phyloP scores from a whole-genome alignment of 2,329 filamentous ascomycete species.

The Ophiocordyceps sinensis region DNA sequence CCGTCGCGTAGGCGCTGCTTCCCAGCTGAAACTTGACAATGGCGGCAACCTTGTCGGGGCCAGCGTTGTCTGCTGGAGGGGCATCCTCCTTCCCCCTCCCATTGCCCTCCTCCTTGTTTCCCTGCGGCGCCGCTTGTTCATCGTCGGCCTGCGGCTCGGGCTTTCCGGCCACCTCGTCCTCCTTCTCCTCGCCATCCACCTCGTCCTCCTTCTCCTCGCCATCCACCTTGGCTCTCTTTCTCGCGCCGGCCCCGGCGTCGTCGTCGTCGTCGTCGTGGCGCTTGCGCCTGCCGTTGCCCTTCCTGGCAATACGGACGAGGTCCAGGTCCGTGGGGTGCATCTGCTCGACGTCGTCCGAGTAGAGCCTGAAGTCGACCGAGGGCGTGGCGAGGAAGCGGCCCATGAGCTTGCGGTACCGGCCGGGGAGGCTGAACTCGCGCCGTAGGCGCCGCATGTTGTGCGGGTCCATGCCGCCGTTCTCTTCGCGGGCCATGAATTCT shows the following conservation, averaged over 20 bases:
- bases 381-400: constrained; percentile 53
- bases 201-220: constrained; percentile 8
- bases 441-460: constrained; percentile 74
- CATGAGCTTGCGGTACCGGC: constrained; percentile 76
- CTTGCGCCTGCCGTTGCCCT: background rate
- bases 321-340: constrained; percentile 83
- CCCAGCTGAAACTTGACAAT: constrained; percentile 64
- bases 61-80: constrained; percentile 3
- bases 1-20: constrained; percentile 72
- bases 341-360: constrained; percentile 60
- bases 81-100: constrained; percentile 9
- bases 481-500: constrained; percentile 68
- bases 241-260: constrained; percentile 5
- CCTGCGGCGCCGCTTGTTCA: background rate
- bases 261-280: constrained; percentile 3
- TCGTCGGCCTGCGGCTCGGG: background rate
- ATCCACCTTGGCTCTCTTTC: constrained; percentile 8
- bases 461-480: constrained; percentile 68
- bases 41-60: constrained; percentile 39
- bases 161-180: background rate
- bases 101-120: constrained; percentile 3
- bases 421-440: constrained; percentile 78
- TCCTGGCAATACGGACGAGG: constrained; percentile 31
- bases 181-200: constrained; percentile 1
- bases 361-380: constrained; percentile 54